A percentile compares a stretch with the other conserved stretches of the same genome.
Conservation (phyloP, 192 early-diverging fungal species). For the Gonapodya prolifera region DNA sequence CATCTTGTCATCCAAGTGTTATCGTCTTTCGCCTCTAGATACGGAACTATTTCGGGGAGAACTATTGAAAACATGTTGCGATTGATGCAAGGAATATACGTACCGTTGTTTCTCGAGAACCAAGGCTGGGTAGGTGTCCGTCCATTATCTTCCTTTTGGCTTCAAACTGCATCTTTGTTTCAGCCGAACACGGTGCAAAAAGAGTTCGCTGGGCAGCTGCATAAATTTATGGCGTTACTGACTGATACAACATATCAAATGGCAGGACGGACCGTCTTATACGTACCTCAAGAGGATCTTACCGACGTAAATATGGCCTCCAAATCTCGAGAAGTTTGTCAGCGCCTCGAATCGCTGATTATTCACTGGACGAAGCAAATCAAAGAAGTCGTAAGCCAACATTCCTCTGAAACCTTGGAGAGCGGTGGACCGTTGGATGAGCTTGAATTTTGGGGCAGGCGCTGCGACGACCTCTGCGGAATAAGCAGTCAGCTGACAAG, state of each 20-base stretch:
- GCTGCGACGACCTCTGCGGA: slow-evolving; percentile 50
- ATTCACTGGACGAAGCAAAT: slow-evolving; percentile 55
- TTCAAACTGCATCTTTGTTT: not conserved
- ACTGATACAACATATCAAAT: slow-evolving; percentile 45
- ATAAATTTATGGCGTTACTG: slow-evolving; percentile 51
- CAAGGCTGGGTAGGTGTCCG: slow-evolving; percentile 21
- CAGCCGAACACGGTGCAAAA: slow-evolving; percentile 43
- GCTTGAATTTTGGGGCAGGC: slow-evolving; percentile 45
- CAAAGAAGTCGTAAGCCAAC: slow-evolving; percentile 53
- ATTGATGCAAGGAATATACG: slow-evolving; percentile 42
- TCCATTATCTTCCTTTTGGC: not conserved
- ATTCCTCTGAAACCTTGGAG: slow-evolving; percentile 29
- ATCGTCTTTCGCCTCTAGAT: too few species aligned
- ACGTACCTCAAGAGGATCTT: slow-evolving; percentile 38
- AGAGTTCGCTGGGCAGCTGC: slow-evolving; percentile 32
- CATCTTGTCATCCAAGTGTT: not conserved
- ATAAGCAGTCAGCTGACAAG: slow-evolving; percentile 44
- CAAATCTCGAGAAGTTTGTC: slow-evolving; percentile 40
- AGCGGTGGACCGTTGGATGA: slow-evolving; percentile 50
- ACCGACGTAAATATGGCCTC: slow-evolving; percentile 20
- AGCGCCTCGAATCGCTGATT: slow-evolving; percentile 39
- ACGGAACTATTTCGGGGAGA: slow-evolving; percentile 30
- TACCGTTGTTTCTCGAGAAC: slow-evolving; percentile 45
- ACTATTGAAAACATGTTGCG: slow-evolving; percentile 35
- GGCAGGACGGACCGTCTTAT: slow-evolving; percentile 48